Evolutionary conservation across 768 basidiomycete genomes (phyloP).

Genomic region (Trametes maxima): DNA sequence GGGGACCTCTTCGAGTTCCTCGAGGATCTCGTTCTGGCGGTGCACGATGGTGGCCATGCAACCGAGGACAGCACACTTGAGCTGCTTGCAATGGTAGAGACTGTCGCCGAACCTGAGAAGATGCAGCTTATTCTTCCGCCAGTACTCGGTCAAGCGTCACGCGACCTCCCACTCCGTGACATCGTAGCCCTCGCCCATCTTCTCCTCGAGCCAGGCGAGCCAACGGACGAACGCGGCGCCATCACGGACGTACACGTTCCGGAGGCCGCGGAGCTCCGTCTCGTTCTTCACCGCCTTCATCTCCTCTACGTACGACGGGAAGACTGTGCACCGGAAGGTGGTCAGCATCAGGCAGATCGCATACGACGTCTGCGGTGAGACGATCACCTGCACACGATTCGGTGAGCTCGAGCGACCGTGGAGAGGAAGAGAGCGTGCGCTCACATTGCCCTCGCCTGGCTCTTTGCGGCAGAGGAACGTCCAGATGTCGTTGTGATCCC

Average conservation of each 20-base stretch:
- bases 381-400: constrained; percentile 50
- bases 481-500: constrained; percentile 81
- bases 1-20: constrained; percentile 97
- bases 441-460: constrained; percentile 79
- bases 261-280: constrained; percentile 80
- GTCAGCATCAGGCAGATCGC: constrained; percentile 87
- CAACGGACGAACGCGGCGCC: constrained; percentile 84
- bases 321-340: constrained; percentile 75
- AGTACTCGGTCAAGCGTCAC: constrained; percentile 76
- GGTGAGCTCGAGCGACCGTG: not conserved
- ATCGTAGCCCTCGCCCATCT: constrained; percentile 72
- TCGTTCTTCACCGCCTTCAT: constrained; percentile 90
- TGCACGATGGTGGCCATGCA: constrained; percentile 99
- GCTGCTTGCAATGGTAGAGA: constrained; percentile 97
- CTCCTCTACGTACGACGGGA: constrained; percentile 68
- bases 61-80: constrained; percentile 96
- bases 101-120: constrained; percentile 98
- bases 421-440: not conserved
- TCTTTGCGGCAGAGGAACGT: constrained; percentile 70
- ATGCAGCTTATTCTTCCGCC: constrained; percentile 69
- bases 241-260: constrained; percentile 85
- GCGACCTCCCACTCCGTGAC: constrained; percentile 94
- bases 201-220: constrained; percentile 89
- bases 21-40: constrained; percentile 96
- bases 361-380: constrained; percentile 75